Evolutionary conservation across 2,329 filamentous ascomycete species (phyloP).

Genomic region (Huntiella savannae): DNA sequence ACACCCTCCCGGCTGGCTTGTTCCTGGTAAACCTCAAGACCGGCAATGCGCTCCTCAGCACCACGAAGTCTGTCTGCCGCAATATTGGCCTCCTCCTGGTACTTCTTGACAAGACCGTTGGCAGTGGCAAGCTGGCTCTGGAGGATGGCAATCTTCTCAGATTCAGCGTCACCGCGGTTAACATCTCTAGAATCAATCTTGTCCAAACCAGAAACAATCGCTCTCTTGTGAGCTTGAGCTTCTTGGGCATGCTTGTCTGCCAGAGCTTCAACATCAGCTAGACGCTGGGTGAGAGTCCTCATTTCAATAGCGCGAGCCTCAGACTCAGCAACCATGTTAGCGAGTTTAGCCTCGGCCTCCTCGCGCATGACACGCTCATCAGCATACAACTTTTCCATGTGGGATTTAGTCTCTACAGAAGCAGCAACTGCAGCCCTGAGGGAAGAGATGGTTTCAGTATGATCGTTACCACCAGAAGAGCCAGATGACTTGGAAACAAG

Average conservation of each 20-base stretch:
- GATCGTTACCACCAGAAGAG: constrained; percentile 46
- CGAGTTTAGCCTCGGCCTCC: constrained; percentile 55
- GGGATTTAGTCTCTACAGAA: constrained; percentile 54
- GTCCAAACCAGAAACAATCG: constrained; percentile 64
- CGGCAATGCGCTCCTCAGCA: constrained; percentile 91
- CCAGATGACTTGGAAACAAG: constrained; percentile 50
- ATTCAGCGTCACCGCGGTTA: constrained; percentile 28
- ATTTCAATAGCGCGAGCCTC: constrained; percentile 65
- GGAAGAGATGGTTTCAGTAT: constrained; percentile 51
- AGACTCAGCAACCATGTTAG: constrained; percentile 61
- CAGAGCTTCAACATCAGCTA: constrained; percentile 74
- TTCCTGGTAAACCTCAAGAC: constrained; percentile 90
- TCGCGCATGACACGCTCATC: constrained; percentile 67
- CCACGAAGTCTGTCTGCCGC: constrained; percentile 77
- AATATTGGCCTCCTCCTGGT: constrained; percentile 70
- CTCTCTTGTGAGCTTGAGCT: constrained; percentile 66
- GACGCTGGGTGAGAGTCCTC: constrained; percentile 49
- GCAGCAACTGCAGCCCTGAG: constrained; percentile 61
- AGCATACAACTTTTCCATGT: constrained; percentile 64
- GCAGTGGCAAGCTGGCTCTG: constrained; percentile 64
- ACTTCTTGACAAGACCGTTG: constrained; percentile 65
- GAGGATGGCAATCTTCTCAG: constrained; percentile 52
- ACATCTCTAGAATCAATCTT: constrained; percentile 43
- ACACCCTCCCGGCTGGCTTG: constrained; percentile 89
- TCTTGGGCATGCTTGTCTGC: constrained; percentile 76